Conservation (phyloP, 192 early-diverging fungal species). For the Allomyces macrogynus region DNA sequence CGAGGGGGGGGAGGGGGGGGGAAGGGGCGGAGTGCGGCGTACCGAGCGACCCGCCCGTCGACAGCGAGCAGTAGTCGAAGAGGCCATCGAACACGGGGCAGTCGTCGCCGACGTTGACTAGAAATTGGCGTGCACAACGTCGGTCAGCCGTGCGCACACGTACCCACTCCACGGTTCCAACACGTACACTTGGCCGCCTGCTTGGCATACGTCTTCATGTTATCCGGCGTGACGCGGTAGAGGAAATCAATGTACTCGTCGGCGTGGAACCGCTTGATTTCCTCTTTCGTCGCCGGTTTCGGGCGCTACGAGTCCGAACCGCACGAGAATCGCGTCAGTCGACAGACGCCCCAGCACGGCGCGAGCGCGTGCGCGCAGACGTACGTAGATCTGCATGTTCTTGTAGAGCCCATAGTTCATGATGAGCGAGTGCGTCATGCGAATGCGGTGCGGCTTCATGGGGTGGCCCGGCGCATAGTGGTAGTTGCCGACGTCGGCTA, state of each 20-base stretch:
- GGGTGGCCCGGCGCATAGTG: slow-evolving; percentile 55
- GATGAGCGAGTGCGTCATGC: slow-evolving; percentile 85
- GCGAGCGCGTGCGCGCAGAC: slow-evolving; percentile 6
- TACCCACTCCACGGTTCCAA: too few species aligned
- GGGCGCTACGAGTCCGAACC: slow-evolving; percentile 47
- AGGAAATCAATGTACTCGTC: slow-evolving; percentile 94
- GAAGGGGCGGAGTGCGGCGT: neutral
- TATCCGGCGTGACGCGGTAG: slow-evolving; percentile 58
- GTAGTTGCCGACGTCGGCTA: slow-evolving; percentile 53
- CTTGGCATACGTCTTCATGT: slow-evolving; percentile 26
- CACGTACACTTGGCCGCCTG: slow-evolving; percentile 25
- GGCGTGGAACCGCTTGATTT: slow-evolving; percentile 85
- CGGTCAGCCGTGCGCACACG: neutral
- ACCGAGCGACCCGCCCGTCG: slow-evolving; percentile 78
- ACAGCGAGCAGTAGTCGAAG: slow-evolving; percentile 83
- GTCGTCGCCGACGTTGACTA: slow-evolving; percentile 84
- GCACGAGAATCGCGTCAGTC: neutral
- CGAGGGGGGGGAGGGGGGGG: neutral
- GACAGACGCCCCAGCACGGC: neutral
- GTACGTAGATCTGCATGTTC: slow-evolving; percentile 48
- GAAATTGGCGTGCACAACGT: slow-evolving; percentile 7
- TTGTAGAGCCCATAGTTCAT: slow-evolving; percentile 80
- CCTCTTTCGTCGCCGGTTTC: slow-evolving; percentile 60
- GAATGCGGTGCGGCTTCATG: slow-evolving; percentile 83
- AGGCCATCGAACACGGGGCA: slow-evolving; percentile 95